A percentile compares a stretch with the other conserved stretches of the same genome.
Conservation (phyloP, 306 rosid genomes). For the Trifolium fragiferum region DNA sequence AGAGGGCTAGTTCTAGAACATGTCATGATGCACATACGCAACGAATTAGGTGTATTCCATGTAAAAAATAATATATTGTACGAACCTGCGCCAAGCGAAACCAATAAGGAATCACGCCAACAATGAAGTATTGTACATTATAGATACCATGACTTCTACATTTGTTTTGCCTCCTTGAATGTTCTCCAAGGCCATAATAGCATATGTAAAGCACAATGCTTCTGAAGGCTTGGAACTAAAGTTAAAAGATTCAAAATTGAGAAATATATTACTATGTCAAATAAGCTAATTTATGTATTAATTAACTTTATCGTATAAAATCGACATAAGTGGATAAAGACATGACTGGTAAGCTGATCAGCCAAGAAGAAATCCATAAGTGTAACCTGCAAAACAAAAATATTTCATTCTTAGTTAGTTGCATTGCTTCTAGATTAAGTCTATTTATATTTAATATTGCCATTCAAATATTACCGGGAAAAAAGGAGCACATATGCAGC, state of each 20-base stretch:
- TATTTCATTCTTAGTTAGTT: neutral
- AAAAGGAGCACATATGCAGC: slow-evolving; percentile 69
- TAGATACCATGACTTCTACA: slow-evolving; percentile 59
- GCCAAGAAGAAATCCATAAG: slow-evolving; percentile 68
- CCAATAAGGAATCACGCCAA: slow-evolving; percentile 65
- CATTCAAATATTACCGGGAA: slow-evolving; percentile 53
- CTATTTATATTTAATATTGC: neutral
- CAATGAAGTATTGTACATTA: slow-evolving; percentile 52
- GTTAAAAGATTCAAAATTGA: slow-evolving; percentile 48
- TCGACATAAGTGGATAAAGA: slow-evolving; percentile 34
- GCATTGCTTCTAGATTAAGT: neutral
- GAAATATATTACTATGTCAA: slow-evolving; percentile 19
- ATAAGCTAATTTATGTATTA: neutral
- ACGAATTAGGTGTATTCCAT: neutral
- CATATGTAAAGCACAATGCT: slow-evolving; percentile 69
- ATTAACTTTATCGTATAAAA: slow-evolving; percentile 13
- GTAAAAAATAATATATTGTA: slow-evolving; percentile 1
- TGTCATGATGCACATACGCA: neutral
- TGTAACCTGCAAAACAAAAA: slow-evolving; percentile 54
- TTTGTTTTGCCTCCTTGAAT: slow-evolving; percentile 65
- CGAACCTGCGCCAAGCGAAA: slow-evolving; percentile 69
- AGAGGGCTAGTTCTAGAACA: neutral
- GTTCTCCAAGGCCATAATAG: slow-evolving; percentile 75
- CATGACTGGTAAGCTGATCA: slow-evolving; percentile 85
- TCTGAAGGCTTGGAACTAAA: slow-evolving; percentile 65